A percentile compares a stretch with the other conserved stretches of the same genome.
Conservation (phyloP, 2,329 filamentous ascomycete species). For the Colletotrichum scovillei region DNA sequence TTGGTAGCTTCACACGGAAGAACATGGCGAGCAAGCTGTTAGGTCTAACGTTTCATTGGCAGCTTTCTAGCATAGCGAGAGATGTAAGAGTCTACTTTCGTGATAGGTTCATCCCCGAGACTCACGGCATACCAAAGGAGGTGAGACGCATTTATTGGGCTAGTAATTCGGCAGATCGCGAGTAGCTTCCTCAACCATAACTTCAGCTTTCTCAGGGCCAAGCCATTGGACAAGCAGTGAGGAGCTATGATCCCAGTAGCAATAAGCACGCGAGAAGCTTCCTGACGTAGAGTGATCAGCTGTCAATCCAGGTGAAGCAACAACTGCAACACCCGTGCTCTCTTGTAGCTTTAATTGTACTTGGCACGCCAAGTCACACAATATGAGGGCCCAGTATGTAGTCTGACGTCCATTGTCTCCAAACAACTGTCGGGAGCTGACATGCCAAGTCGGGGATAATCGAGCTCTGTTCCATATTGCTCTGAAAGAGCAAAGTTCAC, state of each 20-base stretch:
- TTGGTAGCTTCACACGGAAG: neutral
- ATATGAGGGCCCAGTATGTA: neutral
- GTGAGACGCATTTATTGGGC: neutral
- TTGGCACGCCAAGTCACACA: neutral
- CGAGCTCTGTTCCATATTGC: neutral
- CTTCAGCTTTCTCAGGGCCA: neutral
- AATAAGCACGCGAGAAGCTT: neutral
- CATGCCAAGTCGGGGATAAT: conserved; percentile 1
- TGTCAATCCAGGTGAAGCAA: neutral
- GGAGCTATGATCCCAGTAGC: conserved; percentile 2
- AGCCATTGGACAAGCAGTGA: neutral
- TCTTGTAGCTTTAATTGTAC: neutral
- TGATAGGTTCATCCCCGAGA: neutral
- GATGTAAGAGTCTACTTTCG: neutral
- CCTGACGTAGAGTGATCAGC: neutral
- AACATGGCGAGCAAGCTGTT: neutral
- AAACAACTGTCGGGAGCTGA: neutral
- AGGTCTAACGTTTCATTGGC: neutral
- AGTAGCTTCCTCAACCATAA: neutral
- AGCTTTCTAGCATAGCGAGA: neutral
- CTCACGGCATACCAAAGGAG: too few species aligned
- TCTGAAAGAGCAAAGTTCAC: neutral
- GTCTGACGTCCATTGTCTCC: neutral
- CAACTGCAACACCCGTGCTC: neutral
- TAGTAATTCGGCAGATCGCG: neutral